Evolutionary conservation across 495 filamentous ascomycete genomes (phyloP), one percentile per base, ranked within the genome.

Genomic region (Zalerion maritima): DNA sequence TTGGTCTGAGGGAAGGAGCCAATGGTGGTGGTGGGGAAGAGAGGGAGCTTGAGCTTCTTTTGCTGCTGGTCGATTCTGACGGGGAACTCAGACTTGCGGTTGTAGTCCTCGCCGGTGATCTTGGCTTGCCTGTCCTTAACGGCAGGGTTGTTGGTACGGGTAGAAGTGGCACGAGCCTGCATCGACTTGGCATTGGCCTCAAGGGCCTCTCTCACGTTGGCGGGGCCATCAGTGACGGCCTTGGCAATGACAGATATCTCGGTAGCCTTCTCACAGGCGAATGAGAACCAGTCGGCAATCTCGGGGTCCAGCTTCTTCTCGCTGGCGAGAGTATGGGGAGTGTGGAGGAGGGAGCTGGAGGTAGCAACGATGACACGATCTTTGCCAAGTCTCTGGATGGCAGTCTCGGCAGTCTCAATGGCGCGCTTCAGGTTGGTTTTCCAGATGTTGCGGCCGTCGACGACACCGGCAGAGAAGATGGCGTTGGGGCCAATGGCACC

Each of bases 361-460:
- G 83, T 94, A 42, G 89, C 77, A 36, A 97, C 83, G 43, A 96
- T 77, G 49, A 97, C 86, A 45, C 91, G 80, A 37, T 94, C 84
- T 61, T 86, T 80, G 58, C 91, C 87, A 29, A 97, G 75, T 59
- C 82, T 80, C 64, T 92, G 79, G 50, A 94, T 64, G 37, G 85
- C 87, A 20, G 72, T 68, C 69, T 94, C 78, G 41, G 87, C 75
- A 45, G 69, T 71, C 64, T 81, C 83, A 42, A 94, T 84, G 40
- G 87, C 82, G 45, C 70, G 70, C 69, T 84, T 73, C 58, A 92
- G 78, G 72, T 94, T 83, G 60, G 82, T 93, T 83, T 97, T 96
- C 89, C 89, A 97, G 72, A 97, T 97, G 71, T 97, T 97, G 50
- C 89, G 81, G 44, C 89, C 91, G 47, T 96, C 85, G 40, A 97